These are phyloP conservation scores for Aureobasidium sp. DNA, from an alignment of 2,329 filamentous ascomycete species.

Conservation along the genomic window DNA sequence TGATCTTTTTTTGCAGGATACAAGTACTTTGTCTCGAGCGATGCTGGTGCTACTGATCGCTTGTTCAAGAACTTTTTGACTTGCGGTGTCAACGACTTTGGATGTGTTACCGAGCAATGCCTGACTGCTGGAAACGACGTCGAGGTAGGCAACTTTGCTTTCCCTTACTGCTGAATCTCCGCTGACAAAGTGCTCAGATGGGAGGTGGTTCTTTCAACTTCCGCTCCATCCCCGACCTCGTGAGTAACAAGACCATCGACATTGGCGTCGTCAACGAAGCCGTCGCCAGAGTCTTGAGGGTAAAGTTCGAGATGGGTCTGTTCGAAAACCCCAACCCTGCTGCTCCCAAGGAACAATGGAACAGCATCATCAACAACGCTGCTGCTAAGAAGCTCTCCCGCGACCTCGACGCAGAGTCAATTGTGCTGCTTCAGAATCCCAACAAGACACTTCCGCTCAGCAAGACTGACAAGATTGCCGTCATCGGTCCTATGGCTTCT, in stretches of 20 bases:
- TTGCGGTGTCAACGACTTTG: slow-evolving; percentile 51
- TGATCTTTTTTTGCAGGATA: slow-evolving; percentile 36
- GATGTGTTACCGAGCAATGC: slow-evolving; percentile 54
- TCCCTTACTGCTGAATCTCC: rapidly evolving
- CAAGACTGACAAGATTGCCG: slow-evolving; percentile 57
- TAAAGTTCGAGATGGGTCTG: slow-evolving; percentile 61
- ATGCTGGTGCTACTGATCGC: slow-evolving; percentile 63
- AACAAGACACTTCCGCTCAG: slow-evolving; percentile 53
- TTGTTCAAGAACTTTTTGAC: slow-evolving; percentile 56
- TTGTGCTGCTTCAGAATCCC: slow-evolving; percentile 66
- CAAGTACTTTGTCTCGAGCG: slow-evolving; percentile 57
- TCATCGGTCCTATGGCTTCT: slow-evolving; percentile 67
- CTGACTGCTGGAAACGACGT: slow-evolving; percentile 62
- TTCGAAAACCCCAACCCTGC: slow-evolving; percentile 62
- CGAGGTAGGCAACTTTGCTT: slow-evolving; percentile 32
- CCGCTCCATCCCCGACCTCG: slow-evolving; percentile 55
- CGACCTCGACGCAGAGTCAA: slow-evolving; percentile 56
- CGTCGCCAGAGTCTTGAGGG: slow-evolving; percentile 54
- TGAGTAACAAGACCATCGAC: slow-evolving; percentile 52
- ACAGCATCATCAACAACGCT: slow-evolving; percentile 52
- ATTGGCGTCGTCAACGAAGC: slow-evolving; percentile 54
- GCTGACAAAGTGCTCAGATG: slow-evolving; percentile 5
- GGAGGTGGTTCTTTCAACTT: slow-evolving; percentile 66
- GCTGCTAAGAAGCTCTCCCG: slow-evolving; percentile 53
- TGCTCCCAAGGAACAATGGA: slow-evolving; percentile 46